A percentile compares a stretch with the other conserved stretches of the same genome.
Conservation (phyloP, 2,329 filamentous ascomycete genomes). For the Ophiostoma tasmaniense region DNA sequence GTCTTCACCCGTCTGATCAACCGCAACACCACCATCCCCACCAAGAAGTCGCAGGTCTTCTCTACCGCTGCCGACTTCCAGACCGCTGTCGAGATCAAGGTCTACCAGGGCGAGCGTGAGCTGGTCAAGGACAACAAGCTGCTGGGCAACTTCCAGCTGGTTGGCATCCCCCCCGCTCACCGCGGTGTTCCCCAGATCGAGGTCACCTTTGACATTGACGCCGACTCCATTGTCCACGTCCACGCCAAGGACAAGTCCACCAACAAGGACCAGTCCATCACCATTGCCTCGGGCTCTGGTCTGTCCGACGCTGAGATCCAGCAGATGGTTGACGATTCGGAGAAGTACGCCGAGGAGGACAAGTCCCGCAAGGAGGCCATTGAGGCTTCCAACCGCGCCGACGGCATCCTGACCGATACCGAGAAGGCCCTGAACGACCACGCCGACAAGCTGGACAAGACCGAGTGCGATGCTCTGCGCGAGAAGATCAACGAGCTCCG, state of each 20-base stretch:
- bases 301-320: slow-evolving; percentile 91
- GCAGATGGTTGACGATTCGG: slow-evolving; percentile 94
- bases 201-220: slow-evolving; percentile 96
- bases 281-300: slow-evolving; percentile 95
- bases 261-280: slow-evolving; percentile 98
- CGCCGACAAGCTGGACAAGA: slow-evolving; percentile 92
- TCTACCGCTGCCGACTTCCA: slow-evolving; percentile 99
- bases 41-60: slow-evolving; percentile 99
- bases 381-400: slow-evolving; percentile 93
- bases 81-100: slow-evolving; percentile 96
- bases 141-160: slow-evolving; percentile 97
- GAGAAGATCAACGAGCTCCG: slow-evolving; percentile 85
- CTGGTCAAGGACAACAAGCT: slow-evolving; percentile 99
- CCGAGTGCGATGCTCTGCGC: slow-evolving; percentile 82
- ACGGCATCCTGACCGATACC: slow-evolving; percentile 93
- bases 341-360: slow-evolving; percentile 89
- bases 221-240: slow-evolving; percentile 99
- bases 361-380: slow-evolving; percentile 96
- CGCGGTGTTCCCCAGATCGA: slow-evolving; percentile 98
- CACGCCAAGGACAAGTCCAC: slow-evolving; percentile 97
- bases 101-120: slow-evolving; percentile 97
- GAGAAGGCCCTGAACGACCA: slow-evolving; percentile 98
- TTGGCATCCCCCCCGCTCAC: slow-evolving; percentile 89
- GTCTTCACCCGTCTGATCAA: slow-evolving; percentile 99
- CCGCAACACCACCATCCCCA: slow-evolving; percentile 98